Conservation (phyloP, 495 filamentous ascomycete genomes). For the Aspergillus sparsus region DNA sequence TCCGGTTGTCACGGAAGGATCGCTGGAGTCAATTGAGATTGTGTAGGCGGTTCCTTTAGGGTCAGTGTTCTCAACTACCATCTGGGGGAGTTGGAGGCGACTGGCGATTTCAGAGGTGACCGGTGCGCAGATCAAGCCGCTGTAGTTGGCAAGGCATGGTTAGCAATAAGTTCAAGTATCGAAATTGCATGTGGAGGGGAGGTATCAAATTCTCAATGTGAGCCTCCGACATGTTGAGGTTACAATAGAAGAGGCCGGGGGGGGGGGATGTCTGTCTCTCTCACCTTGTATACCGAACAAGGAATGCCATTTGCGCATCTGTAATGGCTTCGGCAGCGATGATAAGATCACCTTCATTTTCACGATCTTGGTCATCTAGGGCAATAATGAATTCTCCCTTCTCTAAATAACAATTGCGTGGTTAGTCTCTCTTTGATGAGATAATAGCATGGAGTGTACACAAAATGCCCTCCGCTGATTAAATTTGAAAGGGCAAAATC, state of each 20-base stretch:
- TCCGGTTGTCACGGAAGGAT: conserved; percentile 77
- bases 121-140: conserved; percentile 88
- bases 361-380: conserved; percentile 83
- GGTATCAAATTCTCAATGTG: no score
- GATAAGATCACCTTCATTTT: conserved; percentile 98
- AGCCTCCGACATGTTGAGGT: background rate
- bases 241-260: conserved; percentile 6
- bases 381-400: conserved; percentile 94
- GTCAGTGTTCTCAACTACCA: conserved; percentile 83
- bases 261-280: no score
- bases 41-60: conserved; percentile 92
- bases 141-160: conserved; percentile 32
- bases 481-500: no score
- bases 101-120: conserved; percentile 65
- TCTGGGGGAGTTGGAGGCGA: conserved; percentile 77
- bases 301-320: conserved; percentile 87
- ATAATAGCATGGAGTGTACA: no score
- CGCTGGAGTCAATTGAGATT: conserved; percentile 73
- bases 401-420: conserved; percentile 47
- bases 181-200: conserved; percentile 4
- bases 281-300: conserved; percentile 79
- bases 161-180: background rate
- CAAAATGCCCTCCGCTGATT: background rate
- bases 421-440: conserved; percentile 14
- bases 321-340: conserved; percentile 88